Evolutionary conservation across 2,329 filamentous ascomycete species (phyloP), one percentile per base, ranked within the genome.

Genomic region (Aspergillus texensis): DNA sequence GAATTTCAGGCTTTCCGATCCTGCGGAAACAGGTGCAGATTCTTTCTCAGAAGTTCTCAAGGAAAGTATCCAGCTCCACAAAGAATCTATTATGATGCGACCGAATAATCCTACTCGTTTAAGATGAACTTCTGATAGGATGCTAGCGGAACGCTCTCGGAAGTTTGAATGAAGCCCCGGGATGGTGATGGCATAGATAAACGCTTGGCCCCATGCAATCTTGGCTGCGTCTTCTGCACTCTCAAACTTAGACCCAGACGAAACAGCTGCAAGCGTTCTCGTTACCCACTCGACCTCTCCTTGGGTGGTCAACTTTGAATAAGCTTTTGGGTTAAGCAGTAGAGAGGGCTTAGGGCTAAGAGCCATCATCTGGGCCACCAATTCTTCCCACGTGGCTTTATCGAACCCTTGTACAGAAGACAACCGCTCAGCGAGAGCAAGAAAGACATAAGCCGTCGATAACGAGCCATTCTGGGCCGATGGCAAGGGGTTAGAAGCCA

Each of bases 261-360:
- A 85, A 19, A 90, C 79, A 30, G 88, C 85, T 19, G 85, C 81
- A 56, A 98, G 81, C 34, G 93, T 90, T 67, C 88, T 86, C 48
- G 89, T 82, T 58, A 92, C 85, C 92, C 95, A 97, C 60, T 82
- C 83, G 24, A 93, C 82, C 71, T 99, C 95, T 59, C 94, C 91
- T 61, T 90, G 88, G 0, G 83, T 80, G 2, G 85, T 84, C 28
- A 97, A 73, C 74, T 97, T 97, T 43, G 89, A 89, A 78, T 95
- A 98, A 6, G 97, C 87, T 65, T 91, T 90, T 39, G 91, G 86
- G 71, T 92, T 97, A 6, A 98, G 83, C 24, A 98, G 81, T 75
- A 96, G 95, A 0, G 94, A 96, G 16, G 91, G 89, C 75, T 96
- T 97, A 0, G 92, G 89, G n/a, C 89, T 88, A 43, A 89, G 77